Conservation (phyloP, 2,329 filamentous ascomycete species). For the Fusarium sororula region DNA sequence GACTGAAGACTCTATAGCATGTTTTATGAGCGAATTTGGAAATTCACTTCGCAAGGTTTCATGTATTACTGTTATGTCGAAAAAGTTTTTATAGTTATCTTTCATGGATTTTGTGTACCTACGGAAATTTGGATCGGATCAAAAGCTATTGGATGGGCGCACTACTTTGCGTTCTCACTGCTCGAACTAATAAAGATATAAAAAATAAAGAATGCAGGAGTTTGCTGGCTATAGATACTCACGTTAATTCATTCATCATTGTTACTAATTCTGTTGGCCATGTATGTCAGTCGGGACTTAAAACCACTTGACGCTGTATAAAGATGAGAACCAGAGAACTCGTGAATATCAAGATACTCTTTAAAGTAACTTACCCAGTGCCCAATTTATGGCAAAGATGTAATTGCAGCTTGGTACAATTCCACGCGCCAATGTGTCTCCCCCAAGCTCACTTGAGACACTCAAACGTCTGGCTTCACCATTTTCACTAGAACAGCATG, state of each 20-base stretch:
- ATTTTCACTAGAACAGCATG: not conserved
- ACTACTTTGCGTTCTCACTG: not conserved
- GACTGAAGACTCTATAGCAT: not conserved
- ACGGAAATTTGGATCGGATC: too few relatives aligned
- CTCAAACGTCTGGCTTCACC: not conserved
- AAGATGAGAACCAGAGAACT: not conserved
- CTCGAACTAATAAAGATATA: too few relatives aligned
- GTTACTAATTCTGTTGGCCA: not conserved
- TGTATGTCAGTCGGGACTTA: not conserved
- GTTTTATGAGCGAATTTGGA: rapidly evolving
- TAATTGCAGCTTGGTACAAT: not conserved
- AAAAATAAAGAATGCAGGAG: not conserved
- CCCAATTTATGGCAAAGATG: too few relatives aligned
- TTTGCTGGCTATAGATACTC: not conserved
- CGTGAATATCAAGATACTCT: rapidly evolving
- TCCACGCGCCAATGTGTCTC: not conserved
- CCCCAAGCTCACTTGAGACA: not conserved
- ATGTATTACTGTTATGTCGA: too few relatives aligned
- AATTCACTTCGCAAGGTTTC: rapidly evolving
- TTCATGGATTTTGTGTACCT: too few relatives aligned
- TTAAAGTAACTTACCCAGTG: rapidly evolving
- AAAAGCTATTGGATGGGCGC: not conserved
- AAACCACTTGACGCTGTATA: not conserved
- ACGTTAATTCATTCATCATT: not conserved
- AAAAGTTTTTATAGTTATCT: too few relatives aligned